Evolutionary conservation across 2,329 filamentous ascomycete species (phyloP).

Genomic region (Leptographium galeiforme): DNA sequence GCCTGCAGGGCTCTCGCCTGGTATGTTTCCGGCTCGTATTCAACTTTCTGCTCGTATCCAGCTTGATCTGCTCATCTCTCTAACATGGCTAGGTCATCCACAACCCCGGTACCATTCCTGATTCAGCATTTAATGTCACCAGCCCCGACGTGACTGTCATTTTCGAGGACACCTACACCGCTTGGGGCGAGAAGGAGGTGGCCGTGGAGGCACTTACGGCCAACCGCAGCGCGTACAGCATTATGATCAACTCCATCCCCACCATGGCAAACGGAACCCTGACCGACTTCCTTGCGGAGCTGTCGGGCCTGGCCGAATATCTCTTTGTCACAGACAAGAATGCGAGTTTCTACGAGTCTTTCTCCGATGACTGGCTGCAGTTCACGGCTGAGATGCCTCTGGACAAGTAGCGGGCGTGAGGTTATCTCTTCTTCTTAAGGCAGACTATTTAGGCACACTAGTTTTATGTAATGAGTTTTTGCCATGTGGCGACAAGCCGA

Average conservation of each 20-base stretch:
- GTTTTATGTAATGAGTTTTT: no score
- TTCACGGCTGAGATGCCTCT: background rate
- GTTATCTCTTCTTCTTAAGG: no score
- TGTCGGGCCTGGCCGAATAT: background rate
- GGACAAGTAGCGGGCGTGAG: no score
- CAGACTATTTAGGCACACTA: no score
- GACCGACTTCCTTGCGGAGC: background rate
- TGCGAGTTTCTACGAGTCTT: background rate
- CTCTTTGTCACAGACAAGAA: background rate
- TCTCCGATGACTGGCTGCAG: background rate
- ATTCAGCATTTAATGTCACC: background rate
- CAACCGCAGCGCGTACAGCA: background rate
- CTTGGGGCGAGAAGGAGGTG: background rate
- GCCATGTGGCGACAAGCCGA: no score
- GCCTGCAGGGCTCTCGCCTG: background rate
- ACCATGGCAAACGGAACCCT: background rate
- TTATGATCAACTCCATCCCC: constrained; percentile 3
- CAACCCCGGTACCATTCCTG: constrained; percentile 3
- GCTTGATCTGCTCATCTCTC: background rate
- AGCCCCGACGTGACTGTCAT: constrained; percentile 1
- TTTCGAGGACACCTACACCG: constrained; percentile 1
- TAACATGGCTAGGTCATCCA: constrained; percentile 1
- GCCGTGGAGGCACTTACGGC: background rate
- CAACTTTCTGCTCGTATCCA: background rate
- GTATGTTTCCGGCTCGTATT: background rate